A percentile compares a stretch with the other conserved stretches of the same genome.
phyloP scores from a whole-genome alignment of 73 alveolate genomes.

The Paramecium sexaurelia region DNA sequence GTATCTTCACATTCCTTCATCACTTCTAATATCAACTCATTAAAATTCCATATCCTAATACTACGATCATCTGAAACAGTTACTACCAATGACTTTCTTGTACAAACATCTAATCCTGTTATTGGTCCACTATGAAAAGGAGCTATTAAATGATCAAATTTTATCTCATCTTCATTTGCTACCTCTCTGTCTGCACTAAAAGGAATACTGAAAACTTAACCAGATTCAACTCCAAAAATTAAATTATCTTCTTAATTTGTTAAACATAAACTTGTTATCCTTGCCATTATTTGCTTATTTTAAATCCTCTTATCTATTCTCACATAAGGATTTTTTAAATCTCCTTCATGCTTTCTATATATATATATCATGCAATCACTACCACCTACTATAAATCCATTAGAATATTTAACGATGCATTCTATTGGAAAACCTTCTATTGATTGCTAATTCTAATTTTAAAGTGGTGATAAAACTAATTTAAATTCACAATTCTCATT shows the following conservation, averaged over 20 bases:
- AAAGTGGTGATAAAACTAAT: conserved; percentile 56
- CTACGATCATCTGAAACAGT: conserved; percentile 91
- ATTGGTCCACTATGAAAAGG: conserved; percentile 81
- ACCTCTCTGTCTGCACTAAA: conserved; percentile 75
- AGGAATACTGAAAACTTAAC: conserved; percentile 68
- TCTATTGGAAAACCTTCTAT: conserved; percentile 71
- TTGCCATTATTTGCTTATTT: conserved; percentile 34
- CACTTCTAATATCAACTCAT: conserved; percentile 85
- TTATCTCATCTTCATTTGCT: conserved; percentile 74
- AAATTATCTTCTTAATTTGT: conserved; percentile 77
- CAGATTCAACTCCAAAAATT: conserved; percentile 72
- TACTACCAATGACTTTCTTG: conserved; percentile 88
- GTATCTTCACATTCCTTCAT: conserved; percentile 89
- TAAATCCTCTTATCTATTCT: conserved; percentile 52
- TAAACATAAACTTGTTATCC: conserved; percentile 67
- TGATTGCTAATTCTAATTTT: conserved; percentile 37
- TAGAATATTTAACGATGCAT: conserved; percentile 69
- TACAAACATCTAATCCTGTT: conserved; percentile 91
- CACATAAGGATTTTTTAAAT: conserved; percentile 73
- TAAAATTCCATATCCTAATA: conserved; percentile 95
- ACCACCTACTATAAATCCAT: conserved; percentile 83
- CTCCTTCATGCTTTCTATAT: conserved; percentile 77
- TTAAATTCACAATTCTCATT: conserved; percentile 88
- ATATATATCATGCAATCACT: conserved; percentile 72
- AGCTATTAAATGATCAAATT: conserved; percentile 76